Conservation (phyloP, 495 filamentous ascomycete species). For the Penicillium paradoxum region DNA sequence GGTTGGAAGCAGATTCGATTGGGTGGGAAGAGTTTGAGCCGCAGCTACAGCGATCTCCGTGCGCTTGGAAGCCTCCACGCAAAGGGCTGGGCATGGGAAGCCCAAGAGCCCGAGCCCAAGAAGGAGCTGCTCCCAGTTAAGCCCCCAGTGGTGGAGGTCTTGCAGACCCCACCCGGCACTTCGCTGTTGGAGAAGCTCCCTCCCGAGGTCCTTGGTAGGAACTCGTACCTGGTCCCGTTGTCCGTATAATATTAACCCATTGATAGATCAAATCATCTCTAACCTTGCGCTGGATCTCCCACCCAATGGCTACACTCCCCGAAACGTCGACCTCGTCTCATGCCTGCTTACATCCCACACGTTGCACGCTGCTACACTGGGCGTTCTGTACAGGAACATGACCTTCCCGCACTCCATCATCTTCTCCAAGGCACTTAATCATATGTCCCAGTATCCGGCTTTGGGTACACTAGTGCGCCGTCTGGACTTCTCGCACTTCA, state of each 20-base stretch:
- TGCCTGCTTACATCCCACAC: conserved; percentile 71
- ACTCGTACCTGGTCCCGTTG: conserved; percentile 6
- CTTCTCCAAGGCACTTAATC: conserved; percentile 77
- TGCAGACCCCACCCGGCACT: conserved; percentile 25
- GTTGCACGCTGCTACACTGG: conserved; percentile 69
- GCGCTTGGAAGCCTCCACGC: conserved; percentile 43
- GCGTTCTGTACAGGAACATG: conserved; percentile 75
- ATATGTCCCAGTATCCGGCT: conserved; percentile 61
- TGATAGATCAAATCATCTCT: conserved; percentile 68
- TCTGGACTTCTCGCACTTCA: conserved; percentile 86
- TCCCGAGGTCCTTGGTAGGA: conserved; percentile 66
- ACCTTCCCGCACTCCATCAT: conserved; percentile 83
- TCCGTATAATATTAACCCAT: conserved; percentile 19
- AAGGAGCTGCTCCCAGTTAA: conserved; percentile 22
- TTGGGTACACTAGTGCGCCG: conserved; percentile 76
- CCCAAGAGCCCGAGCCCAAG: conserved; percentile 19
- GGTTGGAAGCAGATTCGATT: conserved; percentile 70
- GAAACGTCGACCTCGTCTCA: conserved; percentile 78
- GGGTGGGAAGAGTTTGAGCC: conserved; percentile 61
- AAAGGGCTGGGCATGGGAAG: conserved; percentile 54
- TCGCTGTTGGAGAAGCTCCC: conserved; percentile 63
- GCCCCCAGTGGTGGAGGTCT: conserved; percentile 23
- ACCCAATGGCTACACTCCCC: conserved; percentile 68
- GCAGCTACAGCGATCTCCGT: conserved; percentile 67
- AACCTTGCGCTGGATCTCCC: conserved; percentile 70